Evolutionary conservation across 2,329 filamentous ascomycete species (phyloP).

Genomic region (Bipolaris zeicola): DNA sequence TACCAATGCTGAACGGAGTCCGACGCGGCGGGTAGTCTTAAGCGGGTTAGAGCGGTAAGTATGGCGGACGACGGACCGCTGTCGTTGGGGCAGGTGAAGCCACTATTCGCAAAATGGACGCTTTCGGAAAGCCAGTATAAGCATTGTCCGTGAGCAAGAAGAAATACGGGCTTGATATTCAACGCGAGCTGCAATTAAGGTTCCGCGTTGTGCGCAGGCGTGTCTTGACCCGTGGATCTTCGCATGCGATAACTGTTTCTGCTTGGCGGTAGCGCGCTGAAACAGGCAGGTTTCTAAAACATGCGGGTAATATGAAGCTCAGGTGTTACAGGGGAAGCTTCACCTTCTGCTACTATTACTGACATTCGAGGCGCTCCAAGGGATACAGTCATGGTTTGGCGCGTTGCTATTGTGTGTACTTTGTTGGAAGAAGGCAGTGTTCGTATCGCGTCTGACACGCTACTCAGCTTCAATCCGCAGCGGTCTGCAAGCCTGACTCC

Average conservation of each 20-base stretch:
- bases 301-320: conserved; percentile 20
- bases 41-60: conserved; percentile 20
- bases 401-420: not conserved
- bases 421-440: not conserved
- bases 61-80: conserved; percentile 18
- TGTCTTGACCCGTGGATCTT: not conserved
- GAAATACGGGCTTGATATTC: not conserved
- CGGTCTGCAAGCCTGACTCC: not conserved
- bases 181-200: not conserved
- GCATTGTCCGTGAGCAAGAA: not conserved
- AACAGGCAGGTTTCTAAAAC: conserved; percentile 31
- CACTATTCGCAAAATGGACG: conserved; percentile 5
- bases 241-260: conserved; percentile 20
- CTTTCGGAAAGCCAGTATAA: not conserved
- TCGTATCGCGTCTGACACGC: not conserved
- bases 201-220: not conserved
- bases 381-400: not conserved
- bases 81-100: not conserved
- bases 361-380: not conserved
- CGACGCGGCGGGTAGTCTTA: conserved; percentile 19
- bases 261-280: conserved; percentile 25
- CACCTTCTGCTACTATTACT: conserved; percentile 10
- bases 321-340: conserved; percentile 32
- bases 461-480: not conserved
- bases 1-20: conserved; percentile 24